Conservation (phyloP, 2,329 filamentous ascomycete genomes). For the Penicillium rolfsii region DNA sequence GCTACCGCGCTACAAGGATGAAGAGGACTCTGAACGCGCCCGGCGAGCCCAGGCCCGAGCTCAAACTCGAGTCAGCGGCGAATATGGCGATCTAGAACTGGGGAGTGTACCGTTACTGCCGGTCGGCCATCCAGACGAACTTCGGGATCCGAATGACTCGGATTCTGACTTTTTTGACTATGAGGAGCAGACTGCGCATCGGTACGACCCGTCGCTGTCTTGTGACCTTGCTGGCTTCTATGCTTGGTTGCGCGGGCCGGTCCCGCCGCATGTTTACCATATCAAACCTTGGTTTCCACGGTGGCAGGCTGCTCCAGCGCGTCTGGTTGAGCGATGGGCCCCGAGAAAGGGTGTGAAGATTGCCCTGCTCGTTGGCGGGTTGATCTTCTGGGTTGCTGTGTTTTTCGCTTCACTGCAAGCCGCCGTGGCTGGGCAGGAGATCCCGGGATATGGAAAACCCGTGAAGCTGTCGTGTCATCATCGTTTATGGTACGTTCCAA, state of each 20-base stretch:
- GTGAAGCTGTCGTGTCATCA: conserved; percentile 41
- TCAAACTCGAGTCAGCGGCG: conserved; percentile 14
- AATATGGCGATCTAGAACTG: conserved; percentile 25
- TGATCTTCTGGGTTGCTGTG: conserved; percentile 38
- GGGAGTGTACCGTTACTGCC: conserved; percentile 27
- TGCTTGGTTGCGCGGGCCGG: conserved; percentile 37
- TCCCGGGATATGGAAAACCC: conserved; percentile 40
- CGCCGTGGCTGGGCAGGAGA: conserved; percentile 36
- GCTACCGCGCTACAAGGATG: conserved; percentile 20
- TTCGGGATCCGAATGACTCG: conserved; percentile 6
- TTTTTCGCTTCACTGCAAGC: conserved; percentile 39
- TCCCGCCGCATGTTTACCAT: conserved; percentile 37
- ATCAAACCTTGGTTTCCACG: conserved; percentile 39
- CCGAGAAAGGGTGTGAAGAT: conserved; percentile 31
- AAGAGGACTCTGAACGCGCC: conserved; percentile 6
- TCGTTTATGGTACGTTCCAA: conserved; percentile 48
- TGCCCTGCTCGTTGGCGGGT: conserved; percentile 30
- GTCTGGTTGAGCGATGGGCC: conserved; percentile 36
- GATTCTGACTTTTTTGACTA: conserved; percentile 10
- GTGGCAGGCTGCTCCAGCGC: conserved; percentile 40
- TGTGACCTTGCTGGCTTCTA: conserved; percentile 30
- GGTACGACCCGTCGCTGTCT: conserved; percentile 25
- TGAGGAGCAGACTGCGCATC: not conserved
- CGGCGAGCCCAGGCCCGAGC: not conserved
- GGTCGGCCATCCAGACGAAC: conserved; percentile 3